These are phyloP conservation scores for Coemansia sp. DNA, from an alignment of 192 early-diverging fungal genomes.

Conservation along the genomic window DNA sequence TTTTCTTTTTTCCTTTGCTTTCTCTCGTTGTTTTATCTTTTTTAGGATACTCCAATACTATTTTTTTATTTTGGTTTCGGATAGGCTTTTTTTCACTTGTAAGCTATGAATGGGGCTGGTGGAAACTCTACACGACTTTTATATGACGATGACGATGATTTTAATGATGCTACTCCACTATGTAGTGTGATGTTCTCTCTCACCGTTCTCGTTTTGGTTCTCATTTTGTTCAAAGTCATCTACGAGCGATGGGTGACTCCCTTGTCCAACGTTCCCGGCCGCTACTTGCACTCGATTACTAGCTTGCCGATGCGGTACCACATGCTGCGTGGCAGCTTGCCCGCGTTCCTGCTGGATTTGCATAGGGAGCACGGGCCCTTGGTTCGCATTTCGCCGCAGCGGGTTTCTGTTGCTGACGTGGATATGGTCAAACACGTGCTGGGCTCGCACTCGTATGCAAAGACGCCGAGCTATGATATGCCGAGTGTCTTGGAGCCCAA, in stretches of 20 bases:
- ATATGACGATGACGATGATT: slow-evolving; percentile 48
- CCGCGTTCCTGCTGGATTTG: slow-evolving; percentile 12
- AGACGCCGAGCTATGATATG: slow-evolving; percentile 39
- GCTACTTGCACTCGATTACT: slow-evolving; percentile 23
- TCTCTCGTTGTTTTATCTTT: background rate
- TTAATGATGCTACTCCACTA: slow-evolving; percentile 21
- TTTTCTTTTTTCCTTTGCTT: background rate
- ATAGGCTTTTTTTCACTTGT: background rate
- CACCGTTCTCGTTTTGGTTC: slow-evolving; percentile 13
- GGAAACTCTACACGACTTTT: slow-evolving; percentile 45
- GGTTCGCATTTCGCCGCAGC: slow-evolving; percentile 44
- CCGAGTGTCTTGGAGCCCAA: slow-evolving; percentile 24
- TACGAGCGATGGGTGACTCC: slow-evolving; percentile 54
- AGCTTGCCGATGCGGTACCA: slow-evolving; percentile 48
- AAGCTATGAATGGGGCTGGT: slow-evolving; percentile 40
- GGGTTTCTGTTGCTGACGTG: slow-evolving; percentile 31
- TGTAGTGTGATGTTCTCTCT: slow-evolving; percentile 35
- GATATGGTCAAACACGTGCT: slow-evolving; percentile 26
- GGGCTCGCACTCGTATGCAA: slow-evolving; percentile 28
- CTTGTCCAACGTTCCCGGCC: slow-evolving; percentile 28
- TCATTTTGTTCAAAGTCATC: slow-evolving; percentile 38
- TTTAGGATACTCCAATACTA: background rate
- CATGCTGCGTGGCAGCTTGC: slow-evolving; percentile 44
- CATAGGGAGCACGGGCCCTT: slow-evolving; percentile 32
- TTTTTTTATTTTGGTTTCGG: too few relatives aligned